These are phyloP conservation scores for Trichosporon faecale DNA, from an alignment of 1,284 basidiomycete species.

Conservation along the genomic window DNA sequence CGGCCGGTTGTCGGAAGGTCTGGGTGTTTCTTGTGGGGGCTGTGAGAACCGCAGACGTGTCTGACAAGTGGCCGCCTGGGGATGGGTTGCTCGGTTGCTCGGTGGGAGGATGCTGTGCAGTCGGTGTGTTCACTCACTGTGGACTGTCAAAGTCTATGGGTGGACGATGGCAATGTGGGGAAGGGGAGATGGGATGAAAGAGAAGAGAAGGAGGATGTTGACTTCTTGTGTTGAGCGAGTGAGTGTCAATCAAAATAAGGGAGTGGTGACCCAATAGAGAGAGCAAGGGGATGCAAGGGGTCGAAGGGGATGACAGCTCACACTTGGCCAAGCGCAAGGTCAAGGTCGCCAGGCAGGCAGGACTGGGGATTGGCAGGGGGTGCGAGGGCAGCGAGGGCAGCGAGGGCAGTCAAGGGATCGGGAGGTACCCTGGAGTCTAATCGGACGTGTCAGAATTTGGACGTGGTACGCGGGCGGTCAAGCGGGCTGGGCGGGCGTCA, in stretches of 20 bases:
- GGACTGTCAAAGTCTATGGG: neutral
- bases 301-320: neutral
- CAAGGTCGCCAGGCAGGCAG: too few species aligned
- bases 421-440: conserved; percentile 10
- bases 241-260: conserved; percentile 12
- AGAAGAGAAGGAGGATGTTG: neutral
- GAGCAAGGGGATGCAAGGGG: neutral
- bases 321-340: neutral
- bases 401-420: neutral
- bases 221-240: neutral
- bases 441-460: conserved; percentile 5
- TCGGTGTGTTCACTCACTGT: neutral
- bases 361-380: conserved; percentile 8
- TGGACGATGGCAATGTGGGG: neutral
- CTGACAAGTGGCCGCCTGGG: neutral
- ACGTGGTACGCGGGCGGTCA: neutral
- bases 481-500: too few species aligned
- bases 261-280: neutral
- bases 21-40: neutral
- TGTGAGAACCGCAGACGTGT: conserved; percentile 1
- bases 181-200: neutral
- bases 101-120: neutral
- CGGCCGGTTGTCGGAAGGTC: conserved; percentile 1
- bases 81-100: too few species aligned
- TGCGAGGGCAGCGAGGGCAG: neutral